Conservation (phyloP, 768 basidiomycete genomes). For the Rhizopogon vesiculosus region DNA sequence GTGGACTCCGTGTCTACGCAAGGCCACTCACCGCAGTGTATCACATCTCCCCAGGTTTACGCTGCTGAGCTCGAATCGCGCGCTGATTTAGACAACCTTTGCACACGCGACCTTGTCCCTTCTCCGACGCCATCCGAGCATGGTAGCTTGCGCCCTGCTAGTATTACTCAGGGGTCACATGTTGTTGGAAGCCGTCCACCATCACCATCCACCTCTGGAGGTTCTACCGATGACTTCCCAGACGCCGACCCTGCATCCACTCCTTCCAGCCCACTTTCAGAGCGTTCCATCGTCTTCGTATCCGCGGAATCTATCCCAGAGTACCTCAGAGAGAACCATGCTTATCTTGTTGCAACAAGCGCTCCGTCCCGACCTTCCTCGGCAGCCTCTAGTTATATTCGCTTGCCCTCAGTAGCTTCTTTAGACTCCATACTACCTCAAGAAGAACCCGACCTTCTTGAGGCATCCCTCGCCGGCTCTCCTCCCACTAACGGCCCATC, state of each 20-base stretch:
- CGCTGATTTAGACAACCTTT: background rate
- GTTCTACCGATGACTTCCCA: background rate
- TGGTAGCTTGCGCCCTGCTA: constrained; percentile 8
- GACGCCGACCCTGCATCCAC: background rate
- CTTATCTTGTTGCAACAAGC: constrained; percentile 26
- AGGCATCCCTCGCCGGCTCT: background rate
- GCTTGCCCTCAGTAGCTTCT: constrained; percentile 19
- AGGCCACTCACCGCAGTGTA: background rate
- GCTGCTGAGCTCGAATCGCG: background rate
- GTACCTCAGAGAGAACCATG: constrained; percentile 25
- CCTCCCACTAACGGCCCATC: background rate
- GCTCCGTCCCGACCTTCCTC: constrained; percentile 17
- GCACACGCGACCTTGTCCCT: constrained; percentile 2
- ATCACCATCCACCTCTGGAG: background rate
- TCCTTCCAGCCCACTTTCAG: constrained; percentile 8
- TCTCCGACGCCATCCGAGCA: constrained; percentile 25
- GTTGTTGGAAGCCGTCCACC: background rate
- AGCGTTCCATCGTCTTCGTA: constrained; percentile 23
- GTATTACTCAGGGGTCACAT: background rate
- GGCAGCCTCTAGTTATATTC: constrained; percentile 8
- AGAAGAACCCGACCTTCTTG: background rate
- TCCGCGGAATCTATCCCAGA: constrained; percentile 26
- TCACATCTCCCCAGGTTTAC: background rate
- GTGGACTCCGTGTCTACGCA: background rate
- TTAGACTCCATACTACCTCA: constrained; percentile 13